These are phyloP conservation scores for Inonotus hispidus DNA, from an alignment of 1,284 basidiomycete genomes.

Conservation along the genomic window DNA sequence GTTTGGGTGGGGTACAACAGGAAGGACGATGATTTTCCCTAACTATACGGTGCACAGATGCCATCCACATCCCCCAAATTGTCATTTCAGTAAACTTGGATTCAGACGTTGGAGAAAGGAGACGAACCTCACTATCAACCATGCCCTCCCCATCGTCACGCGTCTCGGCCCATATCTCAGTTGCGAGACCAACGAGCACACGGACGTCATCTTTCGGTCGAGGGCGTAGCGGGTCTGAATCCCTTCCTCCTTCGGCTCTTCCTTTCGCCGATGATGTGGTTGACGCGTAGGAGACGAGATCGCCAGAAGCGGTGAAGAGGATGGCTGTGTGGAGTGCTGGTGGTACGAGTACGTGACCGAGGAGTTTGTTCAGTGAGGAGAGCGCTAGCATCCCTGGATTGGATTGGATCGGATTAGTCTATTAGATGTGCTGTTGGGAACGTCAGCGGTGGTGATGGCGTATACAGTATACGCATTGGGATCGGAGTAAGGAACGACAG, in stretches of 20 bases:
- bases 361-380: constrained; percentile 52
- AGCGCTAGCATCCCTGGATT: constrained; percentile 48
- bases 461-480: too few species aligned
- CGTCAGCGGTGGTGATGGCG: too few species aligned
- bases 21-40: constrained; percentile 62
- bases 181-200: constrained; percentile 61
- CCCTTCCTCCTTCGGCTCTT: too few species aligned
- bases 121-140: constrained; percentile 66
- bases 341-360: constrained; percentile 48
- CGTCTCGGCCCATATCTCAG: constrained; percentile 72
- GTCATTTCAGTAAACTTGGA: too few species aligned
- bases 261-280: constrained; percentile 26
- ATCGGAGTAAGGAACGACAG: too few species aligned
- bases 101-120: too few species aligned
- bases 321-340: constrained; percentile 55
- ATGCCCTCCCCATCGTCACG: constrained; percentile 54
- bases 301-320: constrained; percentile 56
- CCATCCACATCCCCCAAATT: too few species aligned
- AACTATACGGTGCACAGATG: too few species aligned
- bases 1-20: constrained; percentile 32
- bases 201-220: constrained; percentile 66
- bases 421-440: too few species aligned
- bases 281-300: constrained; percentile 53
- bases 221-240: constrained; percentile 11
- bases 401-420: too few species aligned